A percentile compares a stretch with the other conserved stretches of the same genome.
Conservation (phyloP, 768 basidiomycete species). For the Boletus rex-veris region DNA sequence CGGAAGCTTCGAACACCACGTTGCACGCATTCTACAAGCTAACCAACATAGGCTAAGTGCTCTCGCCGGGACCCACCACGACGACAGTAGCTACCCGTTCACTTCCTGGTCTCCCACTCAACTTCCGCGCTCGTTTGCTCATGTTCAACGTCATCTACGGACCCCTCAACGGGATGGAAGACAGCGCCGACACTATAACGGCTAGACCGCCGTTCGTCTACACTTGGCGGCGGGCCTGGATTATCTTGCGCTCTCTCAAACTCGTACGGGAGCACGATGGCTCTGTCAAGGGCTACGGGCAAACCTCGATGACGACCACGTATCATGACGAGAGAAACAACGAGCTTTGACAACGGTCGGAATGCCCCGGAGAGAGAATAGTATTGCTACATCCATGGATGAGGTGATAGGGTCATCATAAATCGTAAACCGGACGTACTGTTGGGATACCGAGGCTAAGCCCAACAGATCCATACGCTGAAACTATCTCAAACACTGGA, state of each 20-base stretch:
- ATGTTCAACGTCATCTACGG: not conserved
- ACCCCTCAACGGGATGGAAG: not conserved
- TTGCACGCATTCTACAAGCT: not conserved
- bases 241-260: constrained; percentile 35
- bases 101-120: not conserved
- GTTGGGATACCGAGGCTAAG: constrained; percentile 84
- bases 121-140: not conserved
- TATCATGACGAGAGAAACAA: constrained; percentile 87
- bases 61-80: not conserved
- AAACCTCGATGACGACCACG: constrained; percentile 89
- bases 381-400: constrained; percentile 51
- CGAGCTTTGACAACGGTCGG: constrained; percentile 78
- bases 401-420: not conserved
- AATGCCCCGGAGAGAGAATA: constrained; percentile 81
- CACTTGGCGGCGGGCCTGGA: not conserved
- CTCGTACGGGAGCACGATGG: constrained; percentile 76
- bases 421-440: constrained; percentile 40
- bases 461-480: constrained; percentile 86
- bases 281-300: constrained; percentile 85
- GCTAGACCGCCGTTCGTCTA: constrained; percentile 14
- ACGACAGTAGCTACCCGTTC: not conserved
- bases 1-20: no score
- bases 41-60: not conserved
- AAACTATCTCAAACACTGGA: constrained; percentile 81
- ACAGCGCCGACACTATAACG: not conserved